Conservation (phyloP, 805 yeast species). For the Lipomyces oligophaga region DNA sequence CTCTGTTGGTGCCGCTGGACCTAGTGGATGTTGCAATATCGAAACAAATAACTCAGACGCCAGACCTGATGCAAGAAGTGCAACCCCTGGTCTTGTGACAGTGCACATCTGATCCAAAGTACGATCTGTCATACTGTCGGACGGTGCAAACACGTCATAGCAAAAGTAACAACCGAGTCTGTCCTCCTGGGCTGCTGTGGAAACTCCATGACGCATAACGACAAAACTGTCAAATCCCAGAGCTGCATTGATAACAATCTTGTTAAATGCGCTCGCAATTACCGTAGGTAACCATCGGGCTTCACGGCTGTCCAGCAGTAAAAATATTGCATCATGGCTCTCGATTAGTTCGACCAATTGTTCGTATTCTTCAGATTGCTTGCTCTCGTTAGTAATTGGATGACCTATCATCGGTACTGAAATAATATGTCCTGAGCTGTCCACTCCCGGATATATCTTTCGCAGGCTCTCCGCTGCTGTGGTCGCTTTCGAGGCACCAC, state of each 20-base stretch:
- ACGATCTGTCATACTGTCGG: constrained; percentile 79
- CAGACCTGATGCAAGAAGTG: constrained; percentile 76
- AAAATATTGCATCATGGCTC: constrained; percentile 69
- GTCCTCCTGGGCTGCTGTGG: constrained; percentile 7
- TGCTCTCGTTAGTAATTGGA: constrained; percentile 56
- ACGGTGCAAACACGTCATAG: constrained; percentile 92
- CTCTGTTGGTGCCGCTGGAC: constrained; percentile 44
- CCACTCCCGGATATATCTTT: constrained; percentile 73
- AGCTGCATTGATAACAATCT: constrained; percentile 86
- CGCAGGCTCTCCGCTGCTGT: constrained; percentile 71
- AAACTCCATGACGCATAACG: constrained; percentile 87
- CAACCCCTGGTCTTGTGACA: constrained; percentile 95
- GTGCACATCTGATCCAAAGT: constrained; percentile 98
- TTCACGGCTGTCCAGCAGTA: constrained; percentile 92
- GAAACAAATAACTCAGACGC: constrained; percentile 83
- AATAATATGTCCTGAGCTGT: constrained; percentile 50
- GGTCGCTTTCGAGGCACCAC: constrained; percentile 72
- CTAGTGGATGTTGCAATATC: constrained; percentile 60
- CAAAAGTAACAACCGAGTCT: constrained; percentile 92
- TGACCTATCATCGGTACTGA: constrained; percentile 98
- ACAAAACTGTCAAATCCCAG: constrained; percentile 90
- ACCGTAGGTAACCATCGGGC: constrained; percentile 97
- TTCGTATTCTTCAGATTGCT: constrained; percentile 51
- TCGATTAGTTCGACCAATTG: constrained; percentile 51
- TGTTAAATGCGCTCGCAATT: constrained; percentile 59